A percentile compares a stretch with the other conserved stretches of the same genome.
Evolutionary conservation across 139 green algal genomes (phyloP).

Genomic region (Picochlorum sp.): DNA sequence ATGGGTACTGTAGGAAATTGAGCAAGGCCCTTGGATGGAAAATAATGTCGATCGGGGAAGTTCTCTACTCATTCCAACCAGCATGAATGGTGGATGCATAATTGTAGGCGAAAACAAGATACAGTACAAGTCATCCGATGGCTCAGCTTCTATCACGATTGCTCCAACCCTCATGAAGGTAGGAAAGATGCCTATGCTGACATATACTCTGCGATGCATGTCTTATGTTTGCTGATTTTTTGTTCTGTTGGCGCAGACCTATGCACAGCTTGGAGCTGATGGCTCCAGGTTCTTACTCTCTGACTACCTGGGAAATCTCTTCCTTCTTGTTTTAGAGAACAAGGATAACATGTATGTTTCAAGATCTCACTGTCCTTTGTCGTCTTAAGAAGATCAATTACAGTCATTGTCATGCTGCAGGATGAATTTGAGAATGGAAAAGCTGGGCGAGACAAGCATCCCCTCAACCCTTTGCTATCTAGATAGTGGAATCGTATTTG

Average conservation of each 20-base stretch:
- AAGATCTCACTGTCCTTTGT: too few relatives aligned
- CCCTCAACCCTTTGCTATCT: constrained; percentile 82
- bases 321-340: too few relatives aligned
- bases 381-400: not conserved
- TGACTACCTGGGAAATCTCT: not conserved
- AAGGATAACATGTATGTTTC: too few relatives aligned
- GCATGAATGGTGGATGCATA: constrained; percentile 61
- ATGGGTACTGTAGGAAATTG: constrained; percentile 49
- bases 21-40: constrained; percentile 68
- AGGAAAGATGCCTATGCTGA: too few relatives aligned
- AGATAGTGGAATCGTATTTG: constrained; percentile 85
- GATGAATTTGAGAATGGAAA: constrained; percentile 41
- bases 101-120: constrained; percentile 66
- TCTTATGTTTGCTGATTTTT: too few relatives aligned
- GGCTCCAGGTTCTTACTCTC: constrained; percentile 77
- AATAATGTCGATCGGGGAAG: constrained; percentile 68
- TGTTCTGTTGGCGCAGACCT: not conserved
- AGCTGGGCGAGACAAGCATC: constrained; percentile 61
- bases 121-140: constrained; percentile 50
- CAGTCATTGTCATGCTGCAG: not conserved
- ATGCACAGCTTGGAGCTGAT: constrained; percentile 64
- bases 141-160: constrained; percentile 21
- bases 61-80: constrained; percentile 74
- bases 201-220: too few relatives aligned
- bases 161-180: constrained; percentile 34